Base-by-base conservation (phyloP, 2,329 filamentous ascomycete species). In the Didymosphaeria variabile region DNA sequence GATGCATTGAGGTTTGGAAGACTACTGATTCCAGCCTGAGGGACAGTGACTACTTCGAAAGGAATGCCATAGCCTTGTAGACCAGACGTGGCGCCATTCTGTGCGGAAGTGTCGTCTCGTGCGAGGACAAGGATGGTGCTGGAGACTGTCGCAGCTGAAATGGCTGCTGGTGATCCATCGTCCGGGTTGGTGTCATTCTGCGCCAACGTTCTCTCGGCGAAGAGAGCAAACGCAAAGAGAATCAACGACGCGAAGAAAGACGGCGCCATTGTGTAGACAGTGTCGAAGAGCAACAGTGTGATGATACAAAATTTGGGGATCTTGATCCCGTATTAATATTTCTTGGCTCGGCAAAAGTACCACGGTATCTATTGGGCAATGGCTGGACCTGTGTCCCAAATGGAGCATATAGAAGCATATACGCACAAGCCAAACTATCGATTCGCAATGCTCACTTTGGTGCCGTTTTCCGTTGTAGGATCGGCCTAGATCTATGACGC, bases 21-120 rank as follows among this genome's bases (percentile, higher is more conserved):
- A 34, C 57, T 71, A 19, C 76, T 66, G 5, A 80, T 76, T 15
- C 87, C 87, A 7, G 71, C 67, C 66, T 85, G 79, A 8, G 86
- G 86, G n/a, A 89, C 85, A 21, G 84, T 65, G 12, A 88, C 68
- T 6, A 82, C 79, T 65, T 87, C 79, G 67, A 82, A 88, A 1
- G 86, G 85, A 63, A 89, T 88, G 34, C 86, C 87, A 67, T 89
- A 89, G 59, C 81, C 86, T 68, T 86, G 84, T 9, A 89, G 80
- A 26, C 86, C 87, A 13, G 82, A 82, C 38, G 80, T 82, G 10
- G 83, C 86, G 13, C 83, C 83, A 31, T 82, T 82, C 19, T 75
- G 76, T 9, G 83, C 84, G 2, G 84, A 80, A 26, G 78, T 75
- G 40, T 79, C 66, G 69, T 88, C 85, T 64, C 82, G 80, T 44